Evolutionary conservation across 805 yeast genomes (phyloP), one percentile per base, ranked within the genome.

Genomic region (Metschnikowia cerradonensis): DNA sequence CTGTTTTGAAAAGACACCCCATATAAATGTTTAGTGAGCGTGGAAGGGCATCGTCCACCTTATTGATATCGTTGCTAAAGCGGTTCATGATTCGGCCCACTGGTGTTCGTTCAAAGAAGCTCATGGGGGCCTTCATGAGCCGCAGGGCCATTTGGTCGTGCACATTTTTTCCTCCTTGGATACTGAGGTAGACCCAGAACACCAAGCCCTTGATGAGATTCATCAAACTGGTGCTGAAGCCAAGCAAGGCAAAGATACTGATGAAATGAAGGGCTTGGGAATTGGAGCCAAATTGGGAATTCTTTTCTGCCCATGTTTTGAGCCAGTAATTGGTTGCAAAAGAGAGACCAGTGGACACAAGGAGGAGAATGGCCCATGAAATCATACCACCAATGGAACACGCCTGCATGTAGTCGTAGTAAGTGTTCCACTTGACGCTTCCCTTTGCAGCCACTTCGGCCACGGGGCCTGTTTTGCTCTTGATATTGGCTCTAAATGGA

Each of bases 31-130:
- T 65, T 57, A 83, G 76, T 0, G 77, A 71, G 55, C 75, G 72
- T n/a, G 88, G 87, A 34, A 84, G 68, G 1, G 71, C 71, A 49
- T 74, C 72, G 64, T 84, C 90, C 50, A 84, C 70, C 31, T 74
- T 75, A 53, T 74, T 75, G 53, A 84, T 75, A 66, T 84, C 90
- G 59, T 81, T 78, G 22, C 86, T 77, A 58, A 84, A 84, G 55
- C 89, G 67, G 61, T 84, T 84, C 62, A 83, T 71, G 15, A 84
- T 76, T 60, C 89, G 71, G 4, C 90, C 90, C 43, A 79, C 64
- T 6, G 90, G 90, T 0, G 88, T 84, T 0, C 86, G 77, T 56
- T 84, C 89, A 63, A 84, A 84, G 59, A 82, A 84, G 3, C 75
- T 70, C 84, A 84, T 81, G 42, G 89, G 88, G 1, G 86, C 74